Evolutionary conservation across 2,329 filamentous ascomycete genomes (phyloP).

Genomic region (Sporothrix protearum): DNA sequence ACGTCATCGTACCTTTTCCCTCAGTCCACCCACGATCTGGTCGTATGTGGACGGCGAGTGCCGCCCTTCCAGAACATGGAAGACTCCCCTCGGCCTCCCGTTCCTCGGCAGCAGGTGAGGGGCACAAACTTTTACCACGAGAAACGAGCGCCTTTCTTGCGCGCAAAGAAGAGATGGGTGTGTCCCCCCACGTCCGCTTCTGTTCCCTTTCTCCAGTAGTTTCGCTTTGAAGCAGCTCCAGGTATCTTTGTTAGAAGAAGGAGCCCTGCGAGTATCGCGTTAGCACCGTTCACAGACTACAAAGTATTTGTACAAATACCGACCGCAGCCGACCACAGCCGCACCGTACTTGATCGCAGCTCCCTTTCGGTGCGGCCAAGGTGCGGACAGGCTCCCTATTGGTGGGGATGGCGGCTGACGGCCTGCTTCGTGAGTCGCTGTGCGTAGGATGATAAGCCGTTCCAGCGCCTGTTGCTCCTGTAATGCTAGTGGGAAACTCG

Average conservation of each 20-base stretch:
- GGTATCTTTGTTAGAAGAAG: background rate
- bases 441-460: background rate
- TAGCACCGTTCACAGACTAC: background rate
- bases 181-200: constrained; percentile 3
- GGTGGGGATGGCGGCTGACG: background rate
- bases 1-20: constrained; percentile 1
- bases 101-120: background rate
- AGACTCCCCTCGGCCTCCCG: background rate
- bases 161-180: background rate
- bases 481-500: too few relatives aligned
- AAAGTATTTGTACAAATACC: too few relatives aligned
- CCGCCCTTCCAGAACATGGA: background rate
- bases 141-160: background rate
- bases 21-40: background rate
- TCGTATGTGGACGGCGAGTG: background rate
- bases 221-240: background rate
- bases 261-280: background rate
- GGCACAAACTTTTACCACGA: background rate
- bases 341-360: background rate
- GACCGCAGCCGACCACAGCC: background rate
- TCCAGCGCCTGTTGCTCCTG: background rate
- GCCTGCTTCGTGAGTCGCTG: background rate
- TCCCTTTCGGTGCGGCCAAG: background rate
- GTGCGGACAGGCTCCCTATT: background rate
- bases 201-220: constrained; percentile 7